Evolutionary conservation across 139 green algal species (phyloP).

Genomic region (Chlorella sorokiniana): DNA sequence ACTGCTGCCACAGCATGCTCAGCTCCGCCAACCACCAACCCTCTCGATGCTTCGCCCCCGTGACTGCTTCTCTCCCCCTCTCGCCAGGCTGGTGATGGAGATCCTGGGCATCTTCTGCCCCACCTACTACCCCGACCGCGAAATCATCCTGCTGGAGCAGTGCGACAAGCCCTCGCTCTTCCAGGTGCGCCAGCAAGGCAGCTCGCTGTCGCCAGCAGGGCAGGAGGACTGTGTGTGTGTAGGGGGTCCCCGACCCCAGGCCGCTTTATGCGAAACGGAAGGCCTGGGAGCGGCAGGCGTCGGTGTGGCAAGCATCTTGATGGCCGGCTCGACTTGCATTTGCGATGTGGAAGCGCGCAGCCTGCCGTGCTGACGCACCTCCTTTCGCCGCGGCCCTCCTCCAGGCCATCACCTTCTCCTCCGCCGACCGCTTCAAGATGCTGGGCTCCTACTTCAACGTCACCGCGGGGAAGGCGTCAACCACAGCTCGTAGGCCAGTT

Average conservation of each 20-base stretch:
- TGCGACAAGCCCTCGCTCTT: conserved; percentile 46
- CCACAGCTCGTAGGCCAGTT: background rate
- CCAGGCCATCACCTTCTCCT: conserved; percentile 26
- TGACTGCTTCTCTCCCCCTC: too few relatives aligned
- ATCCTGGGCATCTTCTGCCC: conserved; percentile 43
- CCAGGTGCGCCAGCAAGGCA: background rate
- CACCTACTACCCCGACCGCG: conserved; percentile 14
- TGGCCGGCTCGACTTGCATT: too few relatives aligned
- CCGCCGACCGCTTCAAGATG: conserved; percentile 19
- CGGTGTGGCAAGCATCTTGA: too few relatives aligned
- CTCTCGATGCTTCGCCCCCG: too few relatives aligned
- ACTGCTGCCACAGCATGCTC: too few relatives aligned
- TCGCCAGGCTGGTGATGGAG: conserved; percentile 24
- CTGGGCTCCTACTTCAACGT: conserved; percentile 9
- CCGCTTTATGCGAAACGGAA: background rate
- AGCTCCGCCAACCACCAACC: too few relatives aligned
- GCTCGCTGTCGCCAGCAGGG: background rate
- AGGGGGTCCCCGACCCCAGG: too few relatives aligned
- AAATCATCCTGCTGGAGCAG: conserved; percentile 38
- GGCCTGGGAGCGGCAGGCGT: background rate
- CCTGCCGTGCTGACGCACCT: background rate
- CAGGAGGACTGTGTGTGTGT: background rate
- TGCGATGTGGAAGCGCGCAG: too few relatives aligned
- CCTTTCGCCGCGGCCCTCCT: background rate
- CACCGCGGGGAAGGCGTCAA: conserved; percentile 5